Conservation (phyloP, 1,139 yeast species). For the Lizanozyma gosingica region DNA sequence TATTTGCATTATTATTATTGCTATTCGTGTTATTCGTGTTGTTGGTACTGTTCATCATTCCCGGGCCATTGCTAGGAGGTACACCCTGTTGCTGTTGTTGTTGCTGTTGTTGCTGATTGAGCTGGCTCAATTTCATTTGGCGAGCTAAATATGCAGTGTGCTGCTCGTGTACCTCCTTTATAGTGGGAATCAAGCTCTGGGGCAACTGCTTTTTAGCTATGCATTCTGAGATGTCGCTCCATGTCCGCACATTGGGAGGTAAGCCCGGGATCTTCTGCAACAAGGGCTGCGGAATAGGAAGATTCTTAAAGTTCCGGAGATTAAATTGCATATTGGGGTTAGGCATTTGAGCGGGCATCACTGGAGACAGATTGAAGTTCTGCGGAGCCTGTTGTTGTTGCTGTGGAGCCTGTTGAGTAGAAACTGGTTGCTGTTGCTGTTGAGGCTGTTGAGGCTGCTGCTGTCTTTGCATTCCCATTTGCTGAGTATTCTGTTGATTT, state of each 20-base stretch:
- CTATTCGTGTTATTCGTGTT: constrained; percentile 7
- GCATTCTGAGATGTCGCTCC: constrained; percentile 74
- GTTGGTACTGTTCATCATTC: neutral
- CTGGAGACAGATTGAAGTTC: constrained; percentile 14
- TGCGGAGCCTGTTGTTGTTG: constrained; percentile 11
- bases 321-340: neutral
- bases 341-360: neutral
- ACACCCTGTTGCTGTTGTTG: constrained; percentile 4
- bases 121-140: constrained; percentile 10
- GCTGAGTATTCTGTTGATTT: constrained; percentile 8
- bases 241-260: constrained; percentile 75
- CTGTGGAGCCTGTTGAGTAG: constrained; percentile 1
- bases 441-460: constrained; percentile 10
- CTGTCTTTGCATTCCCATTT: constrained; percentile 1
- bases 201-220: constrained; percentile 52
- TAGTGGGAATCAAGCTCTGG: constrained; percentile 41
- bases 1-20: constrained; percentile 10
- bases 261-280: constrained; percentile 65
- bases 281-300: constrained; percentile 70
- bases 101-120: constrained; percentile 12
- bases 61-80: neutral
- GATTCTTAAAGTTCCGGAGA: constrained; percentile 26
- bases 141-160: constrained; percentile 42
- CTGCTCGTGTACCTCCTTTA: constrained; percentile 53
- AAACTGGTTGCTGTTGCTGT: constrained; percentile 19